Evolutionary conservation across 352 stramenopile genomes (phyloP).

Genomic region (Globisporangium acanthophoron): DNA sequence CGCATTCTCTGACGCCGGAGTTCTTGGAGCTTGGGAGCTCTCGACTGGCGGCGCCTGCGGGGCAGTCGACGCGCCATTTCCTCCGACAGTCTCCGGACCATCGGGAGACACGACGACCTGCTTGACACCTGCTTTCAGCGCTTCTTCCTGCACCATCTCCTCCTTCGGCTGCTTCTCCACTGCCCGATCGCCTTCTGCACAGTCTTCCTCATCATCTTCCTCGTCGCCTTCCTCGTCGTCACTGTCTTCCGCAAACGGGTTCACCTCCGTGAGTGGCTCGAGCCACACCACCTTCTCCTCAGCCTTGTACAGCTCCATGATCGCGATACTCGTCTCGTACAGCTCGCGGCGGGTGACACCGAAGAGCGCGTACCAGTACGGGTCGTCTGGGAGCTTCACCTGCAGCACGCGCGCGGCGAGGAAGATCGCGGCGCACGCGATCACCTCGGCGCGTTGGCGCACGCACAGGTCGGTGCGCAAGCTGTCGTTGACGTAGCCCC

Average conservation of each 20-base stretch:
- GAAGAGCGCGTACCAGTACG: slow-evolving; percentile 65
- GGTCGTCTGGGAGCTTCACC: slow-evolving; percentile 47
- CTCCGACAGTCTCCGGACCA: background rate
- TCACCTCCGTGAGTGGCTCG: slow-evolving; percentile 58
- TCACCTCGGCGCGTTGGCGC: slow-evolving; percentile 70
- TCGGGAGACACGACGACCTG: background rate
- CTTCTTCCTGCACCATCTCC: background rate
- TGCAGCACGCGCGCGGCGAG: slow-evolving; percentile 63
- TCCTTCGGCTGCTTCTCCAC: too few relatives aligned
- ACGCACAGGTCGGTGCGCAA: slow-evolving; percentile 83
- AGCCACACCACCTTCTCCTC: slow-evolving; percentile 54
- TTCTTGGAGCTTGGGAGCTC: background rate
- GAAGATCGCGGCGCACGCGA: slow-evolving; percentile 89
- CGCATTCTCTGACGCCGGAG: background rate
- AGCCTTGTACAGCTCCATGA: slow-evolving; percentile 57
- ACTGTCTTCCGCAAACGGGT: slow-evolving; percentile 62
- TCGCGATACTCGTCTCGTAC: slow-evolving; percentile 38
- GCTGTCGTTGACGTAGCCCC: slow-evolving; percentile 90
- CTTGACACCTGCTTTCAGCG: background rate
- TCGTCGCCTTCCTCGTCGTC: slow-evolving; percentile 11
- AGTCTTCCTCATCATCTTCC: background rate
- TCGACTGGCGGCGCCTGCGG: background rate
- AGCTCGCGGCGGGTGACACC: slow-evolving; percentile 52
- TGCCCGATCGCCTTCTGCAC: background rate
- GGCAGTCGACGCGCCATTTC: background rate